Base-by-base conservation (phyloP, 352 stramenopile species). In the Blastocystis sp. region DNA sequence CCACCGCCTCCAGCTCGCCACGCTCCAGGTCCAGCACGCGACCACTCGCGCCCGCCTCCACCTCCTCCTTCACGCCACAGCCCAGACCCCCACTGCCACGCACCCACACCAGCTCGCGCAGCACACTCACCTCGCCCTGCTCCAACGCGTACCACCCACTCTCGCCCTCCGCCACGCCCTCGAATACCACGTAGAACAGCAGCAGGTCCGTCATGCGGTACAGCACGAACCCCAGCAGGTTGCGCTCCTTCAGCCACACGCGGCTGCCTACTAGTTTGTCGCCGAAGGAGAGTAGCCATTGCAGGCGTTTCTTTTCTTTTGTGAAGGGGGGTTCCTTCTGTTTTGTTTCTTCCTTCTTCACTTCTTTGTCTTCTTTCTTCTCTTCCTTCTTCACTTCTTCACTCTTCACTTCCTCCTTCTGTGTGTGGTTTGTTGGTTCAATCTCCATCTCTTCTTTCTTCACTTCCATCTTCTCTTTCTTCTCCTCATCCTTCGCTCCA, bases 91-190 rank as follows among this genome's bases (percentile, higher is more conserved):
- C 43, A 21, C 52, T 40, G 4, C 52, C 9, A 23, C 48, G 23
- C 38, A 77, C 7, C 67, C 67, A 77, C 23, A 77, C 41, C 3
- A 77, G 60, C 21, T 53, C 23, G 2, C n/a, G 3, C 21, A 48
- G 4, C 14, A 77, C 43, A 61, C 67, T 9, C 38, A 77, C 43
- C n/a, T 77, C 67, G 23, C 43, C 28, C 41, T 45, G 3, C 48
- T 77, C 67, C 28, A 77, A 77, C 19, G 23, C 21, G 52, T 77
- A 77, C 67, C 67, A 77, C 4, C 67, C 67, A 40, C 38, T 34
- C 14, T 21, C 2, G 5, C 17, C 9, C 38, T 43, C 43, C 11
- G 56, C 14, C 38, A 17, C 38, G 9, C 21, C 67, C 19, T 53
- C 19, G 21, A 56, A 62, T 10, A 14, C 28, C 48, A 77, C 21